Percentiles rank a stretch among this genome's conserved stretches.
phyloP scores from a whole-genome alignment of 2,329 filamentous ascomycete genomes.

The Ophiosphaerella korrae region DNA sequence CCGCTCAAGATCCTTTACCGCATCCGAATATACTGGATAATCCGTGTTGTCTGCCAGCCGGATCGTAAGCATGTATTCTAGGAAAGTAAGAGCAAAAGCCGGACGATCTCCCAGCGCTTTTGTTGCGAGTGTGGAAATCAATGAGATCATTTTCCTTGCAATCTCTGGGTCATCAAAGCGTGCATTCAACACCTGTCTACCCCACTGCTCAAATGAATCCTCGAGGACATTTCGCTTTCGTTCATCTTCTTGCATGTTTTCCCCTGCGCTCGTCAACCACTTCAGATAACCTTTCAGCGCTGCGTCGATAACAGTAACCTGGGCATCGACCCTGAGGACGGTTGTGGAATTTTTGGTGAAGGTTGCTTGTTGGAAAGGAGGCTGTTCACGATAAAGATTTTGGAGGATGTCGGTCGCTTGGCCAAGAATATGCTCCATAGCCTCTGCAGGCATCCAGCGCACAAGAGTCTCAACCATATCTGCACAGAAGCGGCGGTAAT shows the following conservation, averaged over 20 bases:
- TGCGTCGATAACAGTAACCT: constrained; percentile 87
- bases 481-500: constrained; percentile 89
- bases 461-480: constrained; percentile 88
- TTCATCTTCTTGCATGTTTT: constrained; percentile 55
- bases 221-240: constrained; percentile 64
- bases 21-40: constrained; percentile 77
- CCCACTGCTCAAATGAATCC: constrained; percentile 72
- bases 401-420: constrained; percentile 76
- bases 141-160: constrained; percentile 77
- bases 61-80: constrained; percentile 88
- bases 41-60: constrained; percentile 75
- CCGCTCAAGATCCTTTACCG: constrained; percentile 84
- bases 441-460: constrained; percentile 78
- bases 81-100: constrained; percentile 82
- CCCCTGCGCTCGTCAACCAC: constrained; percentile 66
- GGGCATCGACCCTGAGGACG: constrained; percentile 82
- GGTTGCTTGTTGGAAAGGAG: constrained; percentile 62
- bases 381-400: constrained; percentile 73
- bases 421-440: constrained; percentile 83
- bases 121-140: constrained; percentile 84
- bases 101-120: constrained; percentile 77
- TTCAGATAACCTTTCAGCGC: constrained; percentile 87
- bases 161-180: constrained; percentile 84
- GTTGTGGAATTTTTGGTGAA: constrained; percentile 71
- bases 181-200: constrained; percentile 70